Conservation (phyloP, 768 basidiomycete genomes). For the Boletus coccyginus region DNA sequence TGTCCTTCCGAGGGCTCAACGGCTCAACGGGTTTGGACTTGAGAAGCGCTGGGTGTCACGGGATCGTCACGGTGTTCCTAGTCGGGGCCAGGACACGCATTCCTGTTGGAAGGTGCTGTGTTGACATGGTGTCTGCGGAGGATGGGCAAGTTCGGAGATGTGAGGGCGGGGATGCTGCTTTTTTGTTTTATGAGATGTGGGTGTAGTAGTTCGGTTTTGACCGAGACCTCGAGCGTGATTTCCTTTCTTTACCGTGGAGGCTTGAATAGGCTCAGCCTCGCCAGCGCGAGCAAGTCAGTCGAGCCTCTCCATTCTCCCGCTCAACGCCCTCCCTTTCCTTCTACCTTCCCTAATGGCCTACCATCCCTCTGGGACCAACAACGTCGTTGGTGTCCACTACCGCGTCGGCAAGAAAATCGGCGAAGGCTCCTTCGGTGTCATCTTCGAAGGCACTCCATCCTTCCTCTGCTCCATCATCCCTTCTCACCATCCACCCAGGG, state of each 20-base stretch:
- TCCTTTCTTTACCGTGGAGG: constrained; percentile 33
- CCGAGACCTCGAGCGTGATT: constrained; percentile 24
- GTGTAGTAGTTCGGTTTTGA: constrained; percentile 22
- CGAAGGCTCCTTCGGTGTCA: constrained; percentile 97
- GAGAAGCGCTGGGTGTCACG: too few relatives aligned
- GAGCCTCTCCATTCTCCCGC: neutral
- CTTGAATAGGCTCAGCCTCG: constrained; percentile 22
- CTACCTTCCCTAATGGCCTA: constrained; percentile 44
- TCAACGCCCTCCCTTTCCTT: constrained; percentile 1
- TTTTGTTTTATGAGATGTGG: neutral
- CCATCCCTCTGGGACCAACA: constrained; percentile 59
- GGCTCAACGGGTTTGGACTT: too few relatives aligned
- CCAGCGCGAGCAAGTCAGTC: constrained; percentile 14
- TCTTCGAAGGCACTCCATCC: constrained; percentile 68
- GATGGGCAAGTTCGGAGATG: constrained; percentile 17
- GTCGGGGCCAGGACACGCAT: too few relatives aligned
- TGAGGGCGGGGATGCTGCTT: constrained; percentile 19
- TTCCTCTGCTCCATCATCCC: neutral
- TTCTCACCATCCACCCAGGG: constrained; percentile 46
- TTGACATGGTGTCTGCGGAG: too few relatives aligned
- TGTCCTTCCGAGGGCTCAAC: neutral
- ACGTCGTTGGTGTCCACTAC: constrained; percentile 95
- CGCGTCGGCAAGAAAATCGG: constrained; percentile 99
- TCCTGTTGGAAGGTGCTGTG: too few relatives aligned
- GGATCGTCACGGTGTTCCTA: too few relatives aligned